Base-by-base conservation (phyloP, 2,329 filamentous ascomycete species). In the Pseudogymnoascus sp. region DNA sequence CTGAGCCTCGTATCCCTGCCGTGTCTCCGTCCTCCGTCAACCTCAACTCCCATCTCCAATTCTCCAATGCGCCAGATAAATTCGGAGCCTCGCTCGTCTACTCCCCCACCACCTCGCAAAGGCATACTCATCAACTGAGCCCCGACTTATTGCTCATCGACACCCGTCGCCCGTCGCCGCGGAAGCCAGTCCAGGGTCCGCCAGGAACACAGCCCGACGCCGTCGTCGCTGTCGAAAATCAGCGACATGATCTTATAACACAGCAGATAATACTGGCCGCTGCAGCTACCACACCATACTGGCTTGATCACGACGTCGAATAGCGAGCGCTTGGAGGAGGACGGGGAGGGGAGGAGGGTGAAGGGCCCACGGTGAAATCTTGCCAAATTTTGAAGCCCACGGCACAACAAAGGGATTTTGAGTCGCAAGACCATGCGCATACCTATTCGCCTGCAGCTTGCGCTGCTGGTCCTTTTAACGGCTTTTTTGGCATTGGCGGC, bases 371-470 rank as follows among this genome's bases (percentile, higher is more conserved):
- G 21, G 21, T 28, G 21, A 21, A 13, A 28, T 48, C 28, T 48
- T 4, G 41, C 13, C 26, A 33, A 52, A 52, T 23, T 33, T 52
- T 26, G 9, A 52, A 33, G 26, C 3, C 45, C 45, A n/a, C 26
- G 26, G 45, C 15, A 52, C 9, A 30, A 52, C 45, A 52, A 52
- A 52, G 26, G 26, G 26, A 52, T 30, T 52, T 3, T 10, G 45
- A 52, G 45, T 52, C 30, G 45, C 26, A 52, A 33, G 26, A n/a
- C 26, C 45, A 52, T 96, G 89, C 84, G 90, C 72, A 83, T 96
- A 71, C 86, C 88, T 61, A 96, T 96, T 69, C 83, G 90, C 66
- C 86, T 92, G 75, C 92, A 96, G 81, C 80, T 96, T 67, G 89
- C 84, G 65, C 79, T 85, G 72, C 79, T 96, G 64, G 89, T 96